Conservation (phyloP, 768 basidiomycete genomes). For the Tricholoma matsutake region DNA sequence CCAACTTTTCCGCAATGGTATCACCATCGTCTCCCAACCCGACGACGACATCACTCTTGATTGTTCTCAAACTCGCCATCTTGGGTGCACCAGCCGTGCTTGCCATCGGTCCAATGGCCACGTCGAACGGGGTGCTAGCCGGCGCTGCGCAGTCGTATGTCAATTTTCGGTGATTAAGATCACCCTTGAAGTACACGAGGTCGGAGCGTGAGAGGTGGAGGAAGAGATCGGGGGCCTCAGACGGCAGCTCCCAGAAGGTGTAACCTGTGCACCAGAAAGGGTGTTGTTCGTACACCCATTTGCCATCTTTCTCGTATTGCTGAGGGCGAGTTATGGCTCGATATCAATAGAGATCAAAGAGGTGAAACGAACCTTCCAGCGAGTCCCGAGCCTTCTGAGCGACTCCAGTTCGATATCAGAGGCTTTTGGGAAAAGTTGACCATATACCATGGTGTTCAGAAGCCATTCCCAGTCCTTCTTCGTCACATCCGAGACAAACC, state of each 20-base stretch:
- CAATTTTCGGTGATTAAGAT: constrained; percentile 88
- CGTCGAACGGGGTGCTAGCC: constrained; percentile 81
- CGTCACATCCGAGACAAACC: constrained; percentile 94
- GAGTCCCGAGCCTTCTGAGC: constrained; percentile 69
- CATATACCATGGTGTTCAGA: constrained; percentile 83
- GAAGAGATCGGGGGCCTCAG: constrained; percentile 88
- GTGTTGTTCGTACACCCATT: constrained; percentile 93
- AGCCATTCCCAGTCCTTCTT: constrained; percentile 95
- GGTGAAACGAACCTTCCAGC: constrained; percentile 74
- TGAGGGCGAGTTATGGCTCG: constrained; percentile 20
- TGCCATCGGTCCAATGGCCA: constrained; percentile 92
- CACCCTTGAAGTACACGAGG: constrained; percentile 93
- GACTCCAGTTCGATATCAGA: constrained; percentile 79
- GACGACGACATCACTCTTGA: constrained; percentile 96
- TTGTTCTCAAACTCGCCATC: constrained; percentile 82
- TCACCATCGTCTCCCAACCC: constrained; percentile 72
- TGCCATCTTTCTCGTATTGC: constrained; percentile 91
- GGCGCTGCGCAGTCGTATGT: constrained; percentile 87
- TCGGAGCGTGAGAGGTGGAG: constrained; percentile 87
- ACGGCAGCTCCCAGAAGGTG: constrained; percentile 86
- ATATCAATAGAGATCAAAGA: neutral
- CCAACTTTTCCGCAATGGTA: constrained; percentile 70
- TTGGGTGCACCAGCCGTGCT: constrained; percentile 84
- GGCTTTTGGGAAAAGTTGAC: constrained; percentile 86
- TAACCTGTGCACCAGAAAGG: constrained; percentile 97